These are phyloP conservation scores for Nakaseomyces kungkrabaensis DNA, from an alignment of 1,139 yeast genomes.

Conservation along the genomic window DNA sequence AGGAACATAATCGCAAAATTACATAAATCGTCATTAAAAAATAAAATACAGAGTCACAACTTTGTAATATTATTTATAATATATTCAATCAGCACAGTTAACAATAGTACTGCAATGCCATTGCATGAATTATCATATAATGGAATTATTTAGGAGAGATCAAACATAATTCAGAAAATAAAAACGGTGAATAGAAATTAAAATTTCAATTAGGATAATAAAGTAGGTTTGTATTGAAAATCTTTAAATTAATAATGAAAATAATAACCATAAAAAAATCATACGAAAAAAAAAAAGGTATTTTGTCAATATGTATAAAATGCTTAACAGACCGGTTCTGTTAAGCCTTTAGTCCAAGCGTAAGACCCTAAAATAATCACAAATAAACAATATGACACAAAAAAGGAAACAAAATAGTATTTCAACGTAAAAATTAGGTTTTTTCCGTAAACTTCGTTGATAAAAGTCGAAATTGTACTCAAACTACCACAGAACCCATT, in stretches of 20 bases:
- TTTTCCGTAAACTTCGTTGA: conserved; percentile 46
- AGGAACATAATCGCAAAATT: too few relatives aligned
- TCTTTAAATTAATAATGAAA: not conserved
- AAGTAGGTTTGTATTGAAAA: not conserved
- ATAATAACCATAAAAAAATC: not conserved
- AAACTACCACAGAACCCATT: conserved; percentile 73
- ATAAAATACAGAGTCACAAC: too few relatives aligned
- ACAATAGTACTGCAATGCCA: too few relatives aligned
- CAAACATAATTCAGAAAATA: too few relatives aligned
- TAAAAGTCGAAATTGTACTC: conserved; percentile 70
- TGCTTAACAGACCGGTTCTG: conserved; percentile 11
- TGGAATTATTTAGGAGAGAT: too few relatives aligned
- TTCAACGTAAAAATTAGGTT: conserved; percentile 11
- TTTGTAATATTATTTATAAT: too few relatives aligned
- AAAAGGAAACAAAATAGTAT: conserved; percentile 23
- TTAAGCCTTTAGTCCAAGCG: conserved; percentile 27
- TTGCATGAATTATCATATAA: too few relatives aligned
- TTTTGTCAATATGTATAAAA: not conserved
- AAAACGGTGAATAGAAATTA: too few relatives aligned
- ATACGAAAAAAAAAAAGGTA: not conserved
- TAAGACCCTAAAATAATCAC: conserved; percentile 47
- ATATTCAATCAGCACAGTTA: too few relatives aligned
- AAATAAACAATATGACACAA: conserved; percentile 34
- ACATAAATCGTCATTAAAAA: too few relatives aligned
- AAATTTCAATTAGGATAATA: not conserved